phyloP scores from a whole-genome alignment of 2,329 filamentous ascomycete genomes.

The Sclerotinia nivalis region DNA sequence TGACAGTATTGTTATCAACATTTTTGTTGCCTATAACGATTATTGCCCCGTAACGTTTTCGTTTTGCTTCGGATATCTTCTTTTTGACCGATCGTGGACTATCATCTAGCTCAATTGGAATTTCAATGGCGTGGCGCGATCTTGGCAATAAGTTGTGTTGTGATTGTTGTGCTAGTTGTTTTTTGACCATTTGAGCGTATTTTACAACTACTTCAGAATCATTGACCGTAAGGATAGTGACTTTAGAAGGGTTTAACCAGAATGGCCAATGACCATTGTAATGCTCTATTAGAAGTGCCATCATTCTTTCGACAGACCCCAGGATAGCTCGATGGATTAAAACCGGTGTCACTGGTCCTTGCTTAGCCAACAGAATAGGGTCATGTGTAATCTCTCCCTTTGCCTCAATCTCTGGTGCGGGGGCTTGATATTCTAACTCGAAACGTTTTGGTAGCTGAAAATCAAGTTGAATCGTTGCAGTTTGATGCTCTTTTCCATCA shows the following conservation, averaged over 20 bases:
- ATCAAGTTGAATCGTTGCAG: conserved; percentile 85
- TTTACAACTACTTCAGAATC: conserved; percentile 46
- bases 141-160: conserved; percentile 30
- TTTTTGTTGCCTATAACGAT: conserved; percentile 71
- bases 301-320: conserved; percentile 79
- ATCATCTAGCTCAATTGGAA: conserved; percentile 70
- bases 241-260: conserved; percentile 82
- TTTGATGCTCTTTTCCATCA: conserved; percentile 83
- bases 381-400: conserved; percentile 53
- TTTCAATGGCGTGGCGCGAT: conserved; percentile 22
- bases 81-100: conserved; percentile 62
- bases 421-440: conserved; percentile 70
- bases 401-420: conserved; percentile 62
- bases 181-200: conserved; percentile 33
- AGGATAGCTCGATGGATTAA: conserved; percentile 84
- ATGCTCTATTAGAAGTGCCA: conserved; percentile 83
- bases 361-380: conserved; percentile 49
- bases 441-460: conserved; percentile 87
- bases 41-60: conserved; percentile 71
- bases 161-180: neutral
- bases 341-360: conserved; percentile 68
- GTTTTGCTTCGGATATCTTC: conserved; percentile 72
- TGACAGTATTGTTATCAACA: conserved; percentile 58
- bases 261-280: conserved; percentile 82
- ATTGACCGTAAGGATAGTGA: conserved; percentile 72